Evolutionary conservation across 139 green algal species (phyloP), one percentile per base, ranked within the genome.

Genomic region (Desmodesmus armatus): DNA sequence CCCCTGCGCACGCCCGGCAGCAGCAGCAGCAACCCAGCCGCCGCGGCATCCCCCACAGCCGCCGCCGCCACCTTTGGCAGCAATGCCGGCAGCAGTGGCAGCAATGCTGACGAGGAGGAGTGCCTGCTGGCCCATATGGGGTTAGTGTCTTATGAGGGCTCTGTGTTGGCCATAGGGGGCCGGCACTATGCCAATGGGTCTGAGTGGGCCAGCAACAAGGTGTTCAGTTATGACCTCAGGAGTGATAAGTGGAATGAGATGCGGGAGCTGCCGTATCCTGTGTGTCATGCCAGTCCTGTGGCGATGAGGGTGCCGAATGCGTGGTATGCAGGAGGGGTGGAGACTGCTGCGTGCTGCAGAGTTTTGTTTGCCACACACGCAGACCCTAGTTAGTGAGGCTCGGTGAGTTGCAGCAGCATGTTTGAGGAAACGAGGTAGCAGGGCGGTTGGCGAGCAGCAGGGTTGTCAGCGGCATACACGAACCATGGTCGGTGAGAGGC

Each of bases 221-320:
- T 77, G 69, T 39, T 37, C 5, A 27, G 25, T 19, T 77, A 77
- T 29, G 2, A 77, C 25, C 5, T 77, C 39, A 33, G 21, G 39
- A 27, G 39, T 23, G 69, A 77, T 23, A 35, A 25, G 1, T 77
- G 69, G 69, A 53, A 25, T 7, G 39, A 58, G 39, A 37, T 77
- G 69, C 69, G 39, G 4, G 25, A 35, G 39, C 69, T 77, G 69
- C 69, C 69, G 4, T 77, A 55, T 39, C 69, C 69, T 5, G 33
- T 77, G 9, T 77, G 69, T 25, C 69, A 77, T 35, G 69, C 69
- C 23, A 77, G 69, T 39, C 69, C 69, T 25, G 69, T 77, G 5
- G 69, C 53, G 69, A 39, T 77, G 40, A 37, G 69, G 33, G 69
- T 77, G 69, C 69, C 69, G 6, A 77, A 35, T 44, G 66, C n/a